Conservation (phyloP, 2,329 filamentous ascomycete species). For the Stenocarpella maydis region DNA sequence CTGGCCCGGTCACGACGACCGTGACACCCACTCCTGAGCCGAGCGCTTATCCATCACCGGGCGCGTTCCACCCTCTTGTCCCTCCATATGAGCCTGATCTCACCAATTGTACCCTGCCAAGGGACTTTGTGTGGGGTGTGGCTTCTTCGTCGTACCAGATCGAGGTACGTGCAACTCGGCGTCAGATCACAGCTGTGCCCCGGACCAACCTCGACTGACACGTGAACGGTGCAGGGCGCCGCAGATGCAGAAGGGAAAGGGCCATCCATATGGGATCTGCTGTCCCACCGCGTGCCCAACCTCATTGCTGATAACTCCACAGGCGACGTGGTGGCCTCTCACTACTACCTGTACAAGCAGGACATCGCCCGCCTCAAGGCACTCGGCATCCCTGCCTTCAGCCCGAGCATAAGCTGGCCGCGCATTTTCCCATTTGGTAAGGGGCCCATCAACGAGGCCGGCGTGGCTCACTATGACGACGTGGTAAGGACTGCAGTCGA, state of each 20-base stretch:
- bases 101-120: constrained; percentile 13
- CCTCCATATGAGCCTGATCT: constrained; percentile 15
- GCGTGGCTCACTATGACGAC: constrained; percentile 27
- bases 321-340: constrained; percentile 17
- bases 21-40: constrained; percentile 17
- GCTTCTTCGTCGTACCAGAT: constrained; percentile 28
- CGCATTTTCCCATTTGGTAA: constrained; percentile 28
- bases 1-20: constrained; percentile 20
- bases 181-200: not conserved
- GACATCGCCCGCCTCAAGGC: constrained; percentile 24
- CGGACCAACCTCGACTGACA: not conserved
- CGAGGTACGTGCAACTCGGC: constrained; percentile 1
- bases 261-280: constrained; percentile 27
- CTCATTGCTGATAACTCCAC: constrained; percentile 20
- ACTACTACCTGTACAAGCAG: constrained; percentile 30
- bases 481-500: constrained; percentile 20
- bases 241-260: constrained; percentile 24
- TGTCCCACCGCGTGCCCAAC: constrained; percentile 23
- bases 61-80: constrained; percentile 21
- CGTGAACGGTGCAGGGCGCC: not conserved
- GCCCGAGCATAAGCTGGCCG: constrained; percentile 21
- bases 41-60: not conserved
- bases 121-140: constrained; percentile 25
- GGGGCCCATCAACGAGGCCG: constrained; percentile 19
- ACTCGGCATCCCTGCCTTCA: constrained; percentile 20